phyloP scores from a whole-genome alignment of 75 land plant species.

The Azolla pinnata region DNA sequence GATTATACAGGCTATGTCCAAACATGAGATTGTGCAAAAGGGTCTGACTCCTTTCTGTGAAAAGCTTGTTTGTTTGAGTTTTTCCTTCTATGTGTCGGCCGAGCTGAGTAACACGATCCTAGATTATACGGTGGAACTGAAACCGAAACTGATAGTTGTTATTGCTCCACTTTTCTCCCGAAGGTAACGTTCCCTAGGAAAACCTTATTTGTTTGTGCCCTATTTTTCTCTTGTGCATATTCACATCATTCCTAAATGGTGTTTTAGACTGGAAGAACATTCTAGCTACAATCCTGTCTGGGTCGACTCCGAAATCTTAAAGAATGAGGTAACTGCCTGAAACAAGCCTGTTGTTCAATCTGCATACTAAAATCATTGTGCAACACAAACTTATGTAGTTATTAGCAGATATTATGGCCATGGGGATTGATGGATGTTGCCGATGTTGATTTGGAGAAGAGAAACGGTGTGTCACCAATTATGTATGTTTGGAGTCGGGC shows the following conservation, averaged over 20 bases:
- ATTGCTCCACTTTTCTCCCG: conserved; percentile 3
- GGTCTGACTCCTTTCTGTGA: background rate
- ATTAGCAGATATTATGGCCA: conserved; percentile 2
- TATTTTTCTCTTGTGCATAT: background rate
- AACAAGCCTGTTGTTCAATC: background rate
- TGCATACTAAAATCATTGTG: background rate
- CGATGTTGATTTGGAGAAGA: background rate
- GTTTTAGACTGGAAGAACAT: background rate
- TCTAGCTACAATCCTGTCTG: conserved; percentile 2
- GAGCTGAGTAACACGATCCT: background rate
- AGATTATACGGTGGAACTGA: conserved; percentile 3
- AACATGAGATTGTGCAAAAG: background rate
- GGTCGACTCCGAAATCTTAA: background rate
- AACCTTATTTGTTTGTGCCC: background rate
- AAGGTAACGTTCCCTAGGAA: no score
- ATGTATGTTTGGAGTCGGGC: conserved; percentile 5
- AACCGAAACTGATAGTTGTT: conserved; percentile 2
- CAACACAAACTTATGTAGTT: background rate
- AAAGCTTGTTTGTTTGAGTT: conserved; percentile 3
- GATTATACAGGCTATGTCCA: background rate
- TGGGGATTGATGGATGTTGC: conserved; percentile 2
- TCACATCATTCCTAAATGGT: background rate
- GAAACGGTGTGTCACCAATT: conserved; percentile 3
- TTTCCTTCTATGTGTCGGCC: conserved; percentile 2
- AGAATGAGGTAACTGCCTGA: background rate